Percentiles rank a stretch among this genome's conserved stretches.
Conservation (phyloP, 1,284 basidiomycete genomes). For the Malassezia pachydermatis region DNA sequence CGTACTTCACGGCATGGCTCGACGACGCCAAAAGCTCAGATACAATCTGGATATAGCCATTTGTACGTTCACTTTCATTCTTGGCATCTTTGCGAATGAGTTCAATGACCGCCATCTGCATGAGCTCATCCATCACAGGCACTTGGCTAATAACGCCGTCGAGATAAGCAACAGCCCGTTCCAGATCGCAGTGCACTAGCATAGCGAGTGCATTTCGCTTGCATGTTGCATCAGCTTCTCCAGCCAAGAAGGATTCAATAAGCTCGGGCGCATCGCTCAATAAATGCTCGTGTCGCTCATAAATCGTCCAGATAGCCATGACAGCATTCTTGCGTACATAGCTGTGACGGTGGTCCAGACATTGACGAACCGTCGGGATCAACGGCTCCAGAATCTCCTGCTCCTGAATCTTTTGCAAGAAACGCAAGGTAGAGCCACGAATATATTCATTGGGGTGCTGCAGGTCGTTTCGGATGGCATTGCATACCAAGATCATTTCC, state of each 20-base stretch:
- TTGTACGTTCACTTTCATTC: conserved; percentile 54
- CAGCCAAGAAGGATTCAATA: conserved; percentile 92
- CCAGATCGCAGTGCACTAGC: conserved; percentile 75
- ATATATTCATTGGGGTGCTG: conserved; percentile 99
- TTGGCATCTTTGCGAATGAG: conserved; percentile 84
- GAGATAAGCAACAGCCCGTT: conserved; percentile 84
- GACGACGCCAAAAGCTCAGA: conserved; percentile 85
- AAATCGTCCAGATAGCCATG: conserved; percentile 88
- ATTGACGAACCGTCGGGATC: conserved; percentile 81
- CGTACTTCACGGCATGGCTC: conserved; percentile 93
- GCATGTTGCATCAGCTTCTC: conserved; percentile 78
- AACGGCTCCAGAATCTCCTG: conserved; percentile 90
- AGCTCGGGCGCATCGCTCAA: conserved; percentile 95
- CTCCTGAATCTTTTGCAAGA: conserved; percentile 91
- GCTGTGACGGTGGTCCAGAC: conserved; percentile 93
- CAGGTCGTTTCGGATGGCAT: conserved; percentile 93
- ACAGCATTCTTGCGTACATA: conserved; percentile 99
- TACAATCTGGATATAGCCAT: conserved; percentile 84
- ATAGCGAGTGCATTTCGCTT: conserved; percentile 96
- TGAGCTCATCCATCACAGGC: conserved; percentile 72
- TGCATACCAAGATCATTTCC: conserved; percentile 99
- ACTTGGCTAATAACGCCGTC: conserved; percentile 75
- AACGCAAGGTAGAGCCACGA: conserved; percentile 87
- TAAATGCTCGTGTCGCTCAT: conserved; percentile 69
- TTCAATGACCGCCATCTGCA: conserved; percentile 95